Evolutionary conservation across 148 eudicot genomes (phyloP), one percentile per base, ranked within the genome.

Genomic region (Bassia scoparia): DNA sequence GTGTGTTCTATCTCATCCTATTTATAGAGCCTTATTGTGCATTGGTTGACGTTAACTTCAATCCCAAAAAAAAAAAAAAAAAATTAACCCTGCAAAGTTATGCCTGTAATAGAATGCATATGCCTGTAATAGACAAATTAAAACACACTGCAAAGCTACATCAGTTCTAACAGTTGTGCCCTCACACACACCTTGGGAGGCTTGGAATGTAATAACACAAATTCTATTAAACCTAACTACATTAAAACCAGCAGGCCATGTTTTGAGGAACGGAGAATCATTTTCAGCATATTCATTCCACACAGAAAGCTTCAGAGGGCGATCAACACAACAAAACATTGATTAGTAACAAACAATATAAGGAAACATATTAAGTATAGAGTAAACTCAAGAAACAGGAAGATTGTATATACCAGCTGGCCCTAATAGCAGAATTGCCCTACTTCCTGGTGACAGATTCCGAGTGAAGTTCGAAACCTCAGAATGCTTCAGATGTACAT

Each of bases 401-500:
- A 69, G 46, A 48, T 59, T 61, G n/a, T n/a, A 23, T 82, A 69
- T 87, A 95, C 99, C 99, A 65, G 96, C 90, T 79, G 97, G 93
- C 58, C 99, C 97, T 31, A 93, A 86, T 17, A 95, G 86, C 81
- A 95, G 83, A 76, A 95, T 90, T 27, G 96, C 85, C 78, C 97
- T 86, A 81, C 99, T 92, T 70, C 93, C 97, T 52, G 97, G 99
- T 5, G 94, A 83, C 67, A 95, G 93, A 84, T 91, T 89, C 56
- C 94, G 76, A 18, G 96, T 92, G 83, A 88, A 85, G 84, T 87
- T 95, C 29, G 97, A 91, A 66, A 95, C 86, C 70, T 95, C 97
- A 46, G 88, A 77, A 81, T 92, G 89, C 83, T 90, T 95, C 77
- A 95, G 80, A 81, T 91, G 97, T 66, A 95, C 96, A 84, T 84